Conservation (phyloP, 1,139 yeast genomes). For the Candida anutae region DNA sequence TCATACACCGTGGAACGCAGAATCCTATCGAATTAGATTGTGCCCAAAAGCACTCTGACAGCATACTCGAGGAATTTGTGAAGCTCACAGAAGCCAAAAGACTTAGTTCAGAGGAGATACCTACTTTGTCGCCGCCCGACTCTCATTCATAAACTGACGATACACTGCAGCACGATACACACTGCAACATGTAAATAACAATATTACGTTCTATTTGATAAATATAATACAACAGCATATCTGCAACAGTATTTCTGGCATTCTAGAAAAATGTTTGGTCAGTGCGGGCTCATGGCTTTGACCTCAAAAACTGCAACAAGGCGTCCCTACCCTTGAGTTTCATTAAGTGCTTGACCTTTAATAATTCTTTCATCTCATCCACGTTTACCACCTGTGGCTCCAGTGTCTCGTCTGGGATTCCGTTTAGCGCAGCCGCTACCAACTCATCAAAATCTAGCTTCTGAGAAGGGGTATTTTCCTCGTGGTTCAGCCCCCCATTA, state of each 20-base stretch:
- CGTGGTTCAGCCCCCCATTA: conserved; percentile 1
- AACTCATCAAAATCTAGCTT: conserved; percentile 21
- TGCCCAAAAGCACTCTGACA: conserved; percentile 15
- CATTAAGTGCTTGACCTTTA: conserved; percentile 53
- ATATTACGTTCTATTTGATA: no score
- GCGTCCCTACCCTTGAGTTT: conserved; percentile 63
- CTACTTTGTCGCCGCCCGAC: no score
- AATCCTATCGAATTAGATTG: conserved; percentile 25
- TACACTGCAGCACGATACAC: no score
- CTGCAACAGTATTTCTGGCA: no score
- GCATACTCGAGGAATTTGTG: conserved; percentile 26
- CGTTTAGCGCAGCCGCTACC: conserved; percentile 15
- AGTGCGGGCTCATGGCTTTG: no score
- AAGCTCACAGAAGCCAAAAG: conserved; percentile 22
- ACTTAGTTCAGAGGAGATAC: conserved; percentile 23
- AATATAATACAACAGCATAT: no score
- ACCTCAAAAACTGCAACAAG: conserved; percentile 48
- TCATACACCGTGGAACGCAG: conserved; percentile 17
- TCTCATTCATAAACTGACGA: no score
- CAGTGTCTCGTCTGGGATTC: conserved; percentile 7
- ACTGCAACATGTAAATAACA: no score
- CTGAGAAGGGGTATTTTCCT: conserved; percentile 3
- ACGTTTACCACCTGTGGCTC: conserved; percentile 2
- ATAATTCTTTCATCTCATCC: conserved; percentile 45
- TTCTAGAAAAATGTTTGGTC: no score